These are phyloP conservation scores for Teunomyces gatunensis DNA, from an alignment of 805 yeast species.

Conservation along the genomic window DNA sequence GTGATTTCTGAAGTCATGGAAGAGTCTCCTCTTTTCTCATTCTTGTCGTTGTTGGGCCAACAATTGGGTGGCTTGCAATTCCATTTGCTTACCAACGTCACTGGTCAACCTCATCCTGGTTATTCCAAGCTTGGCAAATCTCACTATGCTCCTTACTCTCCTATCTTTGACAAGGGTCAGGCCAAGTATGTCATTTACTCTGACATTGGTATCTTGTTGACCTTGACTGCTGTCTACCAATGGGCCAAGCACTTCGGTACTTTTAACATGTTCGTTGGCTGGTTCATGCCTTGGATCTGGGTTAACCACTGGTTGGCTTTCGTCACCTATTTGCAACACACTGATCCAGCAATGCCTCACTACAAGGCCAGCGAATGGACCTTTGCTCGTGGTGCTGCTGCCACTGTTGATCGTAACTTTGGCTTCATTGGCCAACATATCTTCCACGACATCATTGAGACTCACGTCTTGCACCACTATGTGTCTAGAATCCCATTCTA, in stretches of 20 bases:
- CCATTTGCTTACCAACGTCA: slow-evolving; percentile 65
- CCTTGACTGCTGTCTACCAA: slow-evolving; percentile 50
- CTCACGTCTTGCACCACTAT: slow-evolving; percentile 86
- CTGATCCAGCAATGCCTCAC: slow-evolving; percentile 78
- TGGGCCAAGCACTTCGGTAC: slow-evolving; percentile 64
- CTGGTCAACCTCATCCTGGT: slow-evolving; percentile 65
- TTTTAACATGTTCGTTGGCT: slow-evolving; percentile 61
- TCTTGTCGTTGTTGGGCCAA: slow-evolving; percentile 55
- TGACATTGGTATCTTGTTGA: slow-evolving; percentile 66
- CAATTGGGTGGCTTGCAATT: slow-evolving; percentile 77
- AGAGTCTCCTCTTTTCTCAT: slow-evolving; percentile 71
- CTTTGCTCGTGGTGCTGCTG: slow-evolving; percentile 87
- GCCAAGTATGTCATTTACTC: slow-evolving; percentile 68
- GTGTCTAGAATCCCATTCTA: slow-evolving; percentile 84
- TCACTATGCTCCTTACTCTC: slow-evolving; percentile 73
- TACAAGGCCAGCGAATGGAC: slow-evolving; percentile 76
- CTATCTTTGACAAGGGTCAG: slow-evolving; percentile 70
- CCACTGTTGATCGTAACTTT: slow-evolving; percentile 81
- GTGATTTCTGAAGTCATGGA: slow-evolving; percentile 57
- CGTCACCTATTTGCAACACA: slow-evolving; percentile 81
- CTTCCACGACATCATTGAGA: slow-evolving; percentile 87
- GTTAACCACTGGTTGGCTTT: slow-evolving; percentile 90
- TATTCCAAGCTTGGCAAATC: slow-evolving; percentile 47
- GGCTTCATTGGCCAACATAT: slow-evolving; percentile 75
- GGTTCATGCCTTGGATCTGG: slow-evolving; percentile 73